Evolutionary conservation across 768 basidiomycete genomes (phyloP).

Genomic region (Kwoniella sp.): DNA sequence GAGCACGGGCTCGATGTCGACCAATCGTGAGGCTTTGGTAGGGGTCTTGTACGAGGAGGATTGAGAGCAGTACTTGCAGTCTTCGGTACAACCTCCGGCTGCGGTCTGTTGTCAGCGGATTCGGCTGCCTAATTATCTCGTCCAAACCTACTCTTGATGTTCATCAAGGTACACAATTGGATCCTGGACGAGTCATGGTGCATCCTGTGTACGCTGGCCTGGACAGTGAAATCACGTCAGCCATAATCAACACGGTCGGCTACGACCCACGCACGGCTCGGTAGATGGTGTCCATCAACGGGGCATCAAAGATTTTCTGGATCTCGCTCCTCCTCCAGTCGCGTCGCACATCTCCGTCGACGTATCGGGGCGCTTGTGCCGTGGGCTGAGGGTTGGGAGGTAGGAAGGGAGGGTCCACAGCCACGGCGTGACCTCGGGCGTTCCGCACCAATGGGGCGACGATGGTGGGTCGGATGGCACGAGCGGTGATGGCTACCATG

Average conservation of each 20-base stretch:
- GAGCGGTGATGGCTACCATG: constrained; percentile 12
- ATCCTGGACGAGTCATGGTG: constrained; percentile 84
- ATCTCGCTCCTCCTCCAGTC: constrained; percentile 78
- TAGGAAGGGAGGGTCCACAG: constrained; percentile 29
- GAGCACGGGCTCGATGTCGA: constrained; percentile 86
- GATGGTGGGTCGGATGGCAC: constrained; percentile 17
- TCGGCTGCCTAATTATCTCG: no score
- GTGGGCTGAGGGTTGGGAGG: constrained; percentile 11
- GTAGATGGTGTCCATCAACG: constrained; percentile 83
- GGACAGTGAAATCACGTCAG: constrained; percentile 3
- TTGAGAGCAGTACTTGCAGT: constrained; percentile 98
- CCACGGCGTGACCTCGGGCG: constrained; percentile 35
- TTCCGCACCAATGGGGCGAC: constrained; percentile 16
- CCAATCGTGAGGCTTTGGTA: constrained; percentile 79
- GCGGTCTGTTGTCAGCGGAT: neutral
- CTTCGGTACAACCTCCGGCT: constrained; percentile 95
- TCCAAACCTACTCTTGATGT: constrained; percentile 80
- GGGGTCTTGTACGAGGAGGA: constrained; percentile 86
- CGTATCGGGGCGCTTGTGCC: constrained; percentile 7
- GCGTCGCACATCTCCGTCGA: constrained; percentile 54
- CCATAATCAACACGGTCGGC: constrained; percentile 1
- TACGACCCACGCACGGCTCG: constrained; percentile 56
- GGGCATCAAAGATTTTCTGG: constrained; percentile 75
- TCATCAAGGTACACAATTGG: constrained; percentile 95
- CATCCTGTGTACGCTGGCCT: constrained; percentile 70